phyloP scores from a whole-genome alignment of 352 stramenopile species.

The Globisporangium camurandrum region DNA sequence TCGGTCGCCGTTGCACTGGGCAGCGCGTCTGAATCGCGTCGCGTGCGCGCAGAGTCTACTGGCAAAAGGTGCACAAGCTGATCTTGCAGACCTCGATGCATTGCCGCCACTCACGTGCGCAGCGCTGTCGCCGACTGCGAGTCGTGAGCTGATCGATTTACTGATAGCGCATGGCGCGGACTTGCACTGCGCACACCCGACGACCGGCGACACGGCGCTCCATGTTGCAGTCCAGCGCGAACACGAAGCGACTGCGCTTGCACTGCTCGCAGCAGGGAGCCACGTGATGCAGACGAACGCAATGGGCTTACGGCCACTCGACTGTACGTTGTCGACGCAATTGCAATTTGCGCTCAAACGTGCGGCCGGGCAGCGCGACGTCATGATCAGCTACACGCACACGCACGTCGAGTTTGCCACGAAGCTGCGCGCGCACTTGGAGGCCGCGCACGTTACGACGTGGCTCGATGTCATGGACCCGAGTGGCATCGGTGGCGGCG shows the following conservation, averaged over 20 bases:
- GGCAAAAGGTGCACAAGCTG: conserved; percentile 25
- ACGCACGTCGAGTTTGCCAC: conserved; percentile 76
- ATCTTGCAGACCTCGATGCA: conserved; percentile 42
- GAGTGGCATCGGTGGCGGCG: conserved; percentile 72
- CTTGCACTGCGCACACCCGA: conserved; percentile 63
- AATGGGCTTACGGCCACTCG: conserved; percentile 55
- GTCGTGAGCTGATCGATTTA: conserved; percentile 39
- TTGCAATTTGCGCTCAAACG: conserved; percentile 79
- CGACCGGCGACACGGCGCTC: conserved; percentile 60
- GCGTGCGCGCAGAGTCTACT: conserved; percentile 49
- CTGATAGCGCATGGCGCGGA: conserved; percentile 53
- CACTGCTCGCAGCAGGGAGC: conserved; percentile 57
- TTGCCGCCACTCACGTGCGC: conserved; percentile 72
- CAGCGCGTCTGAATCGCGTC: conserved; percentile 47
- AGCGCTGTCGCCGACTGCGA: conserved; percentile 32
- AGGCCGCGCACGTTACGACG: conserved; percentile 74
- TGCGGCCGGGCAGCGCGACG: conserved; percentile 66
- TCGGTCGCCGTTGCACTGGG: conserved; percentile 73
- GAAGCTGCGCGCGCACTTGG: conserved; percentile 61
- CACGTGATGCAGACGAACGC: conserved; percentile 73
- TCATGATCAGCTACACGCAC: conserved; percentile 88
- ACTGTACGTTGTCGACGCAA: conserved; percentile 72
- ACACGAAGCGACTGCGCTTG: conserved; percentile 56
- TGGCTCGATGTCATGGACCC: conserved; percentile 85
- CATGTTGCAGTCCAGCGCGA: conserved; percentile 63